These are phyloP conservation scores for Geum urbanum DNA, from an alignment of 306 rosid species.

Conservation along the genomic window DNA sequence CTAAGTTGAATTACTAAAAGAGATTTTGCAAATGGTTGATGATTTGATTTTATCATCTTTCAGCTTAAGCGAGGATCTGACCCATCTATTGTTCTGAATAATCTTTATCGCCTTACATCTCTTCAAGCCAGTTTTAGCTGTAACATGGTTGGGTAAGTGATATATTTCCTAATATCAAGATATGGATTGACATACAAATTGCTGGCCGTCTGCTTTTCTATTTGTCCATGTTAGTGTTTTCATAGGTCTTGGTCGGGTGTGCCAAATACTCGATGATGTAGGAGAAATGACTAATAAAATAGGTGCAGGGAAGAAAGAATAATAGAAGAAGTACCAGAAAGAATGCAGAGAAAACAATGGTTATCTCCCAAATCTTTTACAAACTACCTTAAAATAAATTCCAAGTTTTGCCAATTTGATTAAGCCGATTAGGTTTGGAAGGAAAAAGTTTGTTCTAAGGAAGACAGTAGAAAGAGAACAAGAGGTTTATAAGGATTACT, in stretches of 20 bases:
- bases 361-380: too few species aligned
- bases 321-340: too few species aligned
- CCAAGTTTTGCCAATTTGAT: too few species aligned
- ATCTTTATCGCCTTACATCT: constrained; percentile 80
- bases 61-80: constrained; percentile 94
- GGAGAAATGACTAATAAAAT: too few species aligned
- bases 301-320: too few species aligned
- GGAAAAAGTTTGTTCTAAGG: too few species aligned
- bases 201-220: constrained; percentile 14
- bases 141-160: constrained; percentile 97
- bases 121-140: constrained; percentile 88
- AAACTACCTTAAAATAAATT: too few species aligned
- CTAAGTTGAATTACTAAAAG: not conserved
- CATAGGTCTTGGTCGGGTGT: not conserved
- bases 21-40: constrained; percentile 3
- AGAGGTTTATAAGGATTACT: too few species aligned
- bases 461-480: too few species aligned
- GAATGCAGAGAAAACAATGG: too few species aligned
- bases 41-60: constrained; percentile 28
- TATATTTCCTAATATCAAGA: constrained; percentile 5
- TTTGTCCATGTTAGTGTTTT: not conserved
- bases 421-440: too few species aligned
- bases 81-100: constrained; percentile 75
- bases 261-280: not conserved
- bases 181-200: not conserved